Percentiles rank a stretch among this genome's conserved stretches.
These are phyloP conservation scores for Rhizoctonia solani DNA, from an alignment of 1,284 basidiomycete species.

Conservation along the genomic window DNA sequence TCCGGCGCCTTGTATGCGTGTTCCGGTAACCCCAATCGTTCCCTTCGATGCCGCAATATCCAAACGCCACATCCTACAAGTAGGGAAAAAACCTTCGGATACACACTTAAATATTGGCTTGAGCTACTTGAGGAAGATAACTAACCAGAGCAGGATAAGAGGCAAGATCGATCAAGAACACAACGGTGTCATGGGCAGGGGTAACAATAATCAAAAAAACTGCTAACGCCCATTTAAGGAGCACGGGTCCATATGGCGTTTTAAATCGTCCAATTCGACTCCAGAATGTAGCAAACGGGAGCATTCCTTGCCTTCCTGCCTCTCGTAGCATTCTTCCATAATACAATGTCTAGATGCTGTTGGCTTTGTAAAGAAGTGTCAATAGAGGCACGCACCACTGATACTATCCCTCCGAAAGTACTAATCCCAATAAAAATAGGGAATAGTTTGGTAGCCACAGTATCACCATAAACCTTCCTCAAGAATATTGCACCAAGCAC, in stretches of 20 bases:
- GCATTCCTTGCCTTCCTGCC: conserved; percentile 46
- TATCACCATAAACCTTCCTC: conserved; percentile 56
- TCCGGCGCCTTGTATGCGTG: conserved; percentile 51
- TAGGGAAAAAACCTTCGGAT: conserved; percentile 51
- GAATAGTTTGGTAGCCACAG: conserved; percentile 44
- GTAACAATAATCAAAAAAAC: conserved; percentile 59
- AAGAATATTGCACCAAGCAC: conserved; percentile 62
- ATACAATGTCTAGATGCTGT: conserved; percentile 39
- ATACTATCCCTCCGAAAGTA: conserved; percentile 45
- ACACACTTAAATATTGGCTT: too few species aligned
- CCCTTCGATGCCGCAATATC: conserved; percentile 49
- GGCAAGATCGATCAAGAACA: conserved; percentile 48
- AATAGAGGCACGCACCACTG: conserved; percentile 41
- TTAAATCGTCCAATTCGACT: conserved; percentile 44
- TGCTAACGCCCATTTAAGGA: conserved; percentile 54
- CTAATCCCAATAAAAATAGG: conserved; percentile 47
- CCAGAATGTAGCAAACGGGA: conserved; percentile 47
- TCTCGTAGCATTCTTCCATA: conserved; percentile 51
- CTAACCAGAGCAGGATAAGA: conserved; percentile 43
- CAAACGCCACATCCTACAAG: conserved; percentile 50
- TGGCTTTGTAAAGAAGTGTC: conserved; percentile 36
- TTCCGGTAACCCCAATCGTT: conserved; percentile 43
- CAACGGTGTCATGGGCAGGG: conserved; percentile 59
- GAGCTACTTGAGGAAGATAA: too few species aligned
- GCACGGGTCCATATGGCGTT: conserved; percentile 49